Percentiles rank a stretch among this genome's conserved stretches.
phyloP scores from a whole-genome alignment of 179 eudicot genomes.

The Spergularia azorica region DNA sequence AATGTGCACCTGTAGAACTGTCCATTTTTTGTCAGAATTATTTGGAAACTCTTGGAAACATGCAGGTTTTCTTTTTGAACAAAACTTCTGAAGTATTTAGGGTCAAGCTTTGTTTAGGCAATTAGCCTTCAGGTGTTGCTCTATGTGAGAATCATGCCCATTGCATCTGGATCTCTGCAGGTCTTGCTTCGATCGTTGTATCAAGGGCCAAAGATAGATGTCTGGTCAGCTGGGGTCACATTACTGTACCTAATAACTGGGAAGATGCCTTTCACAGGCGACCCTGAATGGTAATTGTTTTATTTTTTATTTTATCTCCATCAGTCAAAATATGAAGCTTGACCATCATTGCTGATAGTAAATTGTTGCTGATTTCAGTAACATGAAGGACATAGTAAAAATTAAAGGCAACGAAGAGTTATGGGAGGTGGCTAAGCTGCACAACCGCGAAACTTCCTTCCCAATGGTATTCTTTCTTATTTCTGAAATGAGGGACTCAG shows the following conservation, averaged over 20 bases:
- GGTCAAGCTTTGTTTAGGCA: too few species aligned
- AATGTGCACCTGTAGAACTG: neutral
- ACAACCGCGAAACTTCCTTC: constrained; percentile 76
- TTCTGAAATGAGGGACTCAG: neutral
- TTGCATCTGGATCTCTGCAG: constrained; percentile 41
- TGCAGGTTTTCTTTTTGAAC: neutral
- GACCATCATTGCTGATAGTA: neutral
- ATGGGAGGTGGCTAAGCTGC: constrained; percentile 98
- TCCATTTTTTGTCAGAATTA: neutral
- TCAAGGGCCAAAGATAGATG: constrained; percentile 89
- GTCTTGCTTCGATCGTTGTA: constrained; percentile 80
- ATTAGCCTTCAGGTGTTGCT: too few species aligned
- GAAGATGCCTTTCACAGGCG: constrained; percentile 81
- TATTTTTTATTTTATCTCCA: neutral
- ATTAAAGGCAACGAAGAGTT: constrained; percentile 87
- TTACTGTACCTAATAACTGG: constrained; percentile 84
- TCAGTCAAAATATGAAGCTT: neutral
- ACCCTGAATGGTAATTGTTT: constrained; percentile 80
- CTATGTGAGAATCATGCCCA: neutral
- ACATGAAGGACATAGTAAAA: constrained; percentile 85
- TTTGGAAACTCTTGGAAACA: neutral
- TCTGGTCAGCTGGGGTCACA: constrained; percentile 99
- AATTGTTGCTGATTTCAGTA: constrained; percentile 46
- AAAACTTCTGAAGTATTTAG: too few species aligned
- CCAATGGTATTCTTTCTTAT: constrained; percentile 48